Evolutionary conservation across 441 rosid genomes (phyloP), one percentile per base, ranked within the genome.

Genomic region (Mallotus japonicus): DNA sequence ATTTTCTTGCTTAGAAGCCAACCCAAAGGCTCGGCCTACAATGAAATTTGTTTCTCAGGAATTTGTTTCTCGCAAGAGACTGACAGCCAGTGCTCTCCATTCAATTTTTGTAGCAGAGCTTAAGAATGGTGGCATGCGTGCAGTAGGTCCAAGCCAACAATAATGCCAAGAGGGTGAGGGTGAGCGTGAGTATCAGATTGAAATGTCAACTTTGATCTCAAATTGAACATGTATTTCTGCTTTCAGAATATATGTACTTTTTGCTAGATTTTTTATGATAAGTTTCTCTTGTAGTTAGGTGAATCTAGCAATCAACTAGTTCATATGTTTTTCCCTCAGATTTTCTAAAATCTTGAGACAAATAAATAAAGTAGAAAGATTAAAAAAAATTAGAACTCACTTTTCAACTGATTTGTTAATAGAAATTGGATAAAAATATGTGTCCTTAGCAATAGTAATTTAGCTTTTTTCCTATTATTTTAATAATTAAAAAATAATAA

Each of bases 381-480:
- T n/a, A n/a, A n/a, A n/a, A n/a, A n/a, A n/a, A n/a, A n/a, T n/a
- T n/a, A n/a, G 32, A 28, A 28, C 32, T 28, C 32, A 28, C 32
- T 28, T 28, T 28, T 28, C 3, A 28, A 28, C 32, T 28, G 32
- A 42, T 42, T 83, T 92, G 83, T 78, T 87, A 77, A 86, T 73
- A n/a, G 95, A 81, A 17, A 90, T 49, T 72, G 32, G 1, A 28
- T 2, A 28, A 3, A 28, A 3, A 28, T 2, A 28, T 28, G 0
- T 28, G 32, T 28, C 2, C 0, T 3, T 28, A 2, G 32, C 32
- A 28, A 3, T 2, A 28, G 3, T 80, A 91, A 2, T 94, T 78
- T 77, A 19, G 2, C 32, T 28, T 28, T 28, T 28, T 28, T 28
- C 3, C 3, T 28, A 3, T 24, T 24, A 2, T 1, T 28, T 28